phyloP scores from a whole-genome alignment of 164 flowering plant species.

The Akebia trifoliata region DNA sequence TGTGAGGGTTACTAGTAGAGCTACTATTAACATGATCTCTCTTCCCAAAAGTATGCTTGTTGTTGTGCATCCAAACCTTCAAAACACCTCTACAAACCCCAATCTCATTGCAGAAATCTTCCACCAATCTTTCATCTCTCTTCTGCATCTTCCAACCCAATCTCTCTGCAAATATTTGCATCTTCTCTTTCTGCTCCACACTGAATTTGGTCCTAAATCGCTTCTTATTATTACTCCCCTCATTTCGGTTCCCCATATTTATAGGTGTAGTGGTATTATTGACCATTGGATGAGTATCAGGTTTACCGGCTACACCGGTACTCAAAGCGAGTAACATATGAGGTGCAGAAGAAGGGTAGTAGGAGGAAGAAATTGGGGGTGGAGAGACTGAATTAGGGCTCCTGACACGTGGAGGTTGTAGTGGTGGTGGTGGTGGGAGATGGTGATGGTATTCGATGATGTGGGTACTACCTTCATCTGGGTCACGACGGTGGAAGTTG shows the following conservation, averaged over 20 bases:
- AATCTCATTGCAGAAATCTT: constrained; percentile 60
- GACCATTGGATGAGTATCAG: not conserved
- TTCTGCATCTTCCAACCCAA: constrained; percentile 73
- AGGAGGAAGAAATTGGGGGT: constrained; percentile 31
- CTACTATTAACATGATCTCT: constrained; percentile 10
- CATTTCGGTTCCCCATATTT: constrained; percentile 10
- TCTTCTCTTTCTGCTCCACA: constrained; percentile 73
- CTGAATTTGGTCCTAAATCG: constrained; percentile 69
- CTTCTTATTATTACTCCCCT: constrained; percentile 48
- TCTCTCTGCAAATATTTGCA: constrained; percentile 57
- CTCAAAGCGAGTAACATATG: constrained; percentile 53
- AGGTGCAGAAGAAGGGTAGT: constrained; percentile 41
- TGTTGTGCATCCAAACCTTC: constrained; percentile 91
- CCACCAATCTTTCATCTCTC: constrained; percentile 41
- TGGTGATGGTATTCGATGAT: constrained; percentile 12
- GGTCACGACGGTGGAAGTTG: constrained; percentile 54
- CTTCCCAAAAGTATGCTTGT: constrained; percentile 46
- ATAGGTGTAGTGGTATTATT: not conserved
- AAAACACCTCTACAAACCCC: constrained; percentile 52
- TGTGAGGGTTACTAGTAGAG: not conserved
- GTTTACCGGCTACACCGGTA: constrained; percentile 14
- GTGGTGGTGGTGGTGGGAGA: constrained; percentile 21
- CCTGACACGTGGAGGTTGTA: constrained; percentile 14
- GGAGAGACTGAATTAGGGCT: constrained; percentile 30
- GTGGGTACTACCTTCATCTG: constrained; percentile 18